A percentile compares a stretch with the other conserved stretches of the same genome.
Conservation (phyloP, 306 rosid species). For the Citrullus amarus region DNA sequence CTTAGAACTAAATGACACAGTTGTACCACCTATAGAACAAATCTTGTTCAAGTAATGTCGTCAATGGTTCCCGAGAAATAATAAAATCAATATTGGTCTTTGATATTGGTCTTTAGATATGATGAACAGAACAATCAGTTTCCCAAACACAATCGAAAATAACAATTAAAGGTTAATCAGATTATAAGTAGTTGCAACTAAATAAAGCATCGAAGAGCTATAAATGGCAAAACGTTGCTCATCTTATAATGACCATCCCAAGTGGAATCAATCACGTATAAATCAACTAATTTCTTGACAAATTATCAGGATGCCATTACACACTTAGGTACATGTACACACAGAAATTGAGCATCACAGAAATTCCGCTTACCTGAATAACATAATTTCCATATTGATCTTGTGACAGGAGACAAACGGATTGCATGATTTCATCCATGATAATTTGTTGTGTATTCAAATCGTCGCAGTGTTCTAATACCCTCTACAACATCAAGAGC, state of each 20-base stretch:
- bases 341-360: background rate
- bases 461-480: slow-evolving; percentile 82
- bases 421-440: slow-evolving; percentile 93
- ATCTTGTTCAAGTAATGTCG: background rate
- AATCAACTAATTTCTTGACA: background rate
- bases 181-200: background rate
- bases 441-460: slow-evolving; percentile 57
- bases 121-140: background rate
- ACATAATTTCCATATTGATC: slow-evolving; percentile 98
- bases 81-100: background rate
- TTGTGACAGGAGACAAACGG: slow-evolving; percentile 77
- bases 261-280: background rate
- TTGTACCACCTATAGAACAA: background rate
- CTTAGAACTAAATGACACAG: no score
- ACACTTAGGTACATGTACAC: background rate
- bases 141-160: background rate
- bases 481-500: slow-evolving; percentile 60
- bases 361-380: slow-evolving; percentile 56
- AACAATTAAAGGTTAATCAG: background rate
- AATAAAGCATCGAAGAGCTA: background rate
- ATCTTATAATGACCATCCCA: background rate
- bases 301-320: background rate
- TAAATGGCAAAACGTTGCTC: background rate
- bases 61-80: no score
- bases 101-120: background rate